A percentile compares a stretch with the other conserved stretches of the same genome.
phyloP scores from a whole-genome alignment of 192 early-diverging fungal species.

The Rhizoclosmatium globosum region DNA sequence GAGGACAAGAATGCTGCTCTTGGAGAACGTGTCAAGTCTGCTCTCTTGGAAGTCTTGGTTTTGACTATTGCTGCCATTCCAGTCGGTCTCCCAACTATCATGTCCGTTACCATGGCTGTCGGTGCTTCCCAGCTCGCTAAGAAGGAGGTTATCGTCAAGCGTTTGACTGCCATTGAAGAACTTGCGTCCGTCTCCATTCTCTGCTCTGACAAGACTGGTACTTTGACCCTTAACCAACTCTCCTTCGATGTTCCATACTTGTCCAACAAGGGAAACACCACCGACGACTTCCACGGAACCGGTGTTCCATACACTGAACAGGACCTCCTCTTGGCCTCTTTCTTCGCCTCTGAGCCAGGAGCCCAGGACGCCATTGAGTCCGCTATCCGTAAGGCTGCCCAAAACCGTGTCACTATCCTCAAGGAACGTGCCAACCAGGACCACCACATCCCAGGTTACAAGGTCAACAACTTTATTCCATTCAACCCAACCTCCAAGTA shows the following conservation, averaged over 20 bases:
- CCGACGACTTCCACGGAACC: slow-evolving; percentile 70
- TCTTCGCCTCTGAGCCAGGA: slow-evolving; percentile 84
- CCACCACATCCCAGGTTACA: slow-evolving; percentile 83
- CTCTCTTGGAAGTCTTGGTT: slow-evolving; percentile 75
- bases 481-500: slow-evolving; percentile 93
- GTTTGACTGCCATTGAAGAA: slow-evolving; percentile 92
- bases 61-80: slow-evolving; percentile 92
- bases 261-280: slow-evolving; percentile 55
- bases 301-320: slow-evolving; percentile 60
- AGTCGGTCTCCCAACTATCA: slow-evolving; percentile 90
- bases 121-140: slow-evolving; percentile 87
- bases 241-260: slow-evolving; percentile 85
- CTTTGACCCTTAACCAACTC: slow-evolving; percentile 89
- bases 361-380: slow-evolving; percentile 90
- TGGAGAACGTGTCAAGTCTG: slow-evolving; percentile 31
- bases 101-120: slow-evolving; percentile 95
- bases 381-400: slow-evolving; percentile 84
- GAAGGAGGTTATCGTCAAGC: slow-evolving; percentile 93
- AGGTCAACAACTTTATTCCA: slow-evolving; percentile 85
- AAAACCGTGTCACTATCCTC: slow-evolving; percentile 77
- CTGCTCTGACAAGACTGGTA: slow-evolving; percentile 84
- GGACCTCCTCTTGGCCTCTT: slow-evolving; percentile 83
- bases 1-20: slow-evolving; percentile 56
- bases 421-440: slow-evolving; percentile 58
- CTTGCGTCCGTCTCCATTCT: slow-evolving; percentile 87